A percentile compares a stretch with the other conserved stretches of the same genome.
Evolutionary conservation across 768 basidiomycete genomes (phyloP).

Genomic region (Hericium erinaceus): DNA sequence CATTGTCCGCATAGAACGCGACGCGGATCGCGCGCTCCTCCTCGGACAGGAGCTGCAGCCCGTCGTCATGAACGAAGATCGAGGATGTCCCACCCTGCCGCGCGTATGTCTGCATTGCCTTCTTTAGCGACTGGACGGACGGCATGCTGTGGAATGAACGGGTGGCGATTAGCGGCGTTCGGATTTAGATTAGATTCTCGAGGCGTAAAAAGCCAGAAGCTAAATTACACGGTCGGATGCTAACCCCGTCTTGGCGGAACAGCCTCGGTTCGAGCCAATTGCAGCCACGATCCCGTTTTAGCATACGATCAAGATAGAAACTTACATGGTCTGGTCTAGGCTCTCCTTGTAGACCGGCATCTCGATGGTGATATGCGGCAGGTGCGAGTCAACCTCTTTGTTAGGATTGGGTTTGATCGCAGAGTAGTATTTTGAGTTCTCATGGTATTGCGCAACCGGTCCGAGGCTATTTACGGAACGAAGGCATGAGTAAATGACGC

Average conservation of each 20-base stretch:
- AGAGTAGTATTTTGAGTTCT: constrained; percentile 80
- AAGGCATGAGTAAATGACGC: background rate
- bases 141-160: constrained; percentile 37
- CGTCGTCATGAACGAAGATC: constrained; percentile 81
- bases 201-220: background rate
- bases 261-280: too few species aligned
- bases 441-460: constrained; percentile 77
- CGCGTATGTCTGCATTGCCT: constrained; percentile 87
- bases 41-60: constrained; percentile 56
- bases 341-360: constrained; percentile 88
- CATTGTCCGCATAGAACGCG: constrained; percentile 65
- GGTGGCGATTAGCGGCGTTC: constrained; percentile 3
- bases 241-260: too few species aligned
- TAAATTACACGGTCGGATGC: background rate
- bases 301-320: background rate
- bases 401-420: constrained; percentile 54
- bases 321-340: constrained; percentile 69
- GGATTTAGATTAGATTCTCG: background rate
- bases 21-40: constrained; percentile 60
- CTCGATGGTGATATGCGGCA: constrained; percentile 74
- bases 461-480: constrained; percentile 41
- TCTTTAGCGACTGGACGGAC: constrained; percentile 72
- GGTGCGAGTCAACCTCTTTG: constrained; percentile 48
- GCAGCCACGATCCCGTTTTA: too few species aligned
- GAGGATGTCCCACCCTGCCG: constrained; percentile 78